Conservation (phyloP, 176 grass and related monocot species). For the Carex littledalei region DNA sequence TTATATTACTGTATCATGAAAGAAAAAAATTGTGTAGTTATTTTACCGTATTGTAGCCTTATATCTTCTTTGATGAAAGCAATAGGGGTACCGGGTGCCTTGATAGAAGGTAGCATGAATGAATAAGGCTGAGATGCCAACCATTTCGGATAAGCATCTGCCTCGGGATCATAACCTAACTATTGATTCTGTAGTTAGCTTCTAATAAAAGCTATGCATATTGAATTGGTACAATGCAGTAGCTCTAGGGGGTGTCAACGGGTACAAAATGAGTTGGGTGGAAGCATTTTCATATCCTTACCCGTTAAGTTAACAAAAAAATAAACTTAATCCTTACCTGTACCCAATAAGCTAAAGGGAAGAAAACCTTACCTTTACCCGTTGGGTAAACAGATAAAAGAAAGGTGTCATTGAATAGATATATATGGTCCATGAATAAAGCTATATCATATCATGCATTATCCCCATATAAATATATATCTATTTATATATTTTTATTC, state of each 20-base stretch:
- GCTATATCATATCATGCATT: too few species aligned
- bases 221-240: background rate
- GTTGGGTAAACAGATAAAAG: too few species aligned
- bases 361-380: too few species aligned
- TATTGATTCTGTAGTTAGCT: constrained; percentile 9
- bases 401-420: too few species aligned
- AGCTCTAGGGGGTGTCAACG: background rate
- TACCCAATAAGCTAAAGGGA: too few species aligned
- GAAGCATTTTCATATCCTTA: too few species aligned
- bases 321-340: too few species aligned
- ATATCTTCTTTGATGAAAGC: constrained; percentile 52
- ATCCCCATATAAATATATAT: too few species aligned
- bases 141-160: constrained; percentile 65
- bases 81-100: constrained; percentile 46
- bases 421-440: too few species aligned
- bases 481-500: too few species aligned
- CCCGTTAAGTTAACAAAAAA: too few species aligned
- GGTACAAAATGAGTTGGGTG: too few species aligned
- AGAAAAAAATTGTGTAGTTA: background rate
- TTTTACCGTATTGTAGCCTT: constrained; percentile 45
- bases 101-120: constrained; percentile 50
- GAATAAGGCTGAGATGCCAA: constrained; percentile 54
- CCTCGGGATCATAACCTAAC: constrained; percentile 70
- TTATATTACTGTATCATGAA: background rate
- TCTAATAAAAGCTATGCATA: background rate